phyloP scores from a whole-genome alignment of 306 rosid species.

The Ochetophila trinervis region DNA sequence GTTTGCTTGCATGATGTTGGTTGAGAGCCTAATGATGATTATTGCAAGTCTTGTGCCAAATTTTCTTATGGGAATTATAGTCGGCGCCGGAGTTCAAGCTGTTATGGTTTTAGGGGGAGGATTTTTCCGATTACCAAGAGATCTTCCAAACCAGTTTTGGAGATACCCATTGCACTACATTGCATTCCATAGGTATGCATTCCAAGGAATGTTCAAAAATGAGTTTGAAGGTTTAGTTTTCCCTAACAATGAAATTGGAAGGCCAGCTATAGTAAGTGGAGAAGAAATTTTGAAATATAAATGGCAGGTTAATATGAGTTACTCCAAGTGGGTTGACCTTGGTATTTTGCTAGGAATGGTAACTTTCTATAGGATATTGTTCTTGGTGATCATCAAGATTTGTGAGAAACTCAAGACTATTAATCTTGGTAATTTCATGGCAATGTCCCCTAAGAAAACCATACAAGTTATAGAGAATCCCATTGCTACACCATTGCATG shows the following conservation, averaged over 20 bases:
- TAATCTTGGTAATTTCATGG: slow-evolving; percentile 5
- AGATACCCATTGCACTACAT: slow-evolving; percentile 52
- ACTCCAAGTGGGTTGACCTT: slow-evolving; percentile 66
- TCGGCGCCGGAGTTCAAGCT: slow-evolving; percentile 72
- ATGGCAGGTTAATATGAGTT: slow-evolving; percentile 43
- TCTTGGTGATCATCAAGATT: slow-evolving; percentile 43
- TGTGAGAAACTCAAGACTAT: slow-evolving; percentile 43
- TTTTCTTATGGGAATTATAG: slow-evolving; percentile 69
- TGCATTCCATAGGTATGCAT: slow-evolving; percentile 62
- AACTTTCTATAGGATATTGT: slow-evolving; percentile 38
- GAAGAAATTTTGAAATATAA: slow-evolving; percentile 27
- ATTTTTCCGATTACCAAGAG: slow-evolving; percentile 50
- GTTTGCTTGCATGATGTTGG: slow-evolving; percentile 48
- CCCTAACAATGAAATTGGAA: slow-evolving; percentile 2
- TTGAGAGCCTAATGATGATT: slow-evolving; percentile 81
- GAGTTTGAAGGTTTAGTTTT: slow-evolving; percentile 49
- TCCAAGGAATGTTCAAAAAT: slow-evolving; percentile 63
- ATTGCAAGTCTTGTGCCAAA: slow-evolving; percentile 64
- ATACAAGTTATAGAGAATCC: slow-evolving; percentile 19
- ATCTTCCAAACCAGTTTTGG: slow-evolving; percentile 53
- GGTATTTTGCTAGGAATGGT: slow-evolving; percentile 53
- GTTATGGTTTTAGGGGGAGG: slow-evolving; percentile 53
- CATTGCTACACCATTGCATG: slow-evolving; percentile 10
- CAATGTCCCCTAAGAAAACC: slow-evolving; percentile 13
- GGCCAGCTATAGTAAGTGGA: slow-evolving; percentile 15